These are phyloP conservation scores for Aleurites moluccanus DNA, from an alignment of 441 rosid genomes.

Conservation along the genomic window DNA sequence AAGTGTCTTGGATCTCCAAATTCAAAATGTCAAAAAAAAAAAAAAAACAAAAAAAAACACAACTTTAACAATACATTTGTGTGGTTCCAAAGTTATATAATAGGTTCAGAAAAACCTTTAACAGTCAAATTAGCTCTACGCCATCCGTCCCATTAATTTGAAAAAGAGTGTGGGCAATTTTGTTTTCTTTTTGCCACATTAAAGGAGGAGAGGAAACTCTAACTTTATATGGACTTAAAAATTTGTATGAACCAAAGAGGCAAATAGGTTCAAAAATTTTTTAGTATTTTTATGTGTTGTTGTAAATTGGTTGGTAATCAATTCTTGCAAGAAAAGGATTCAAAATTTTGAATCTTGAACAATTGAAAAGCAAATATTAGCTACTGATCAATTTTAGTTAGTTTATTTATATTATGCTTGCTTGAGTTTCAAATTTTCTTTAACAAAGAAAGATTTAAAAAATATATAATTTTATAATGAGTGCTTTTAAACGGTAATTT, in stretches of 20 bases:
- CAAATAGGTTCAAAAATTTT: not conserved
- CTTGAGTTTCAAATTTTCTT: no score
- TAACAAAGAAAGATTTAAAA: no score
- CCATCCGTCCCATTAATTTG: not conserved
- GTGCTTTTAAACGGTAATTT: no score
- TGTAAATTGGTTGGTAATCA: not conserved
- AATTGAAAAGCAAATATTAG: not conserved
- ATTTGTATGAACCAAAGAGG: not conserved
- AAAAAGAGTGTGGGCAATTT: not conserved
- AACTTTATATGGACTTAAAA: not conserved
- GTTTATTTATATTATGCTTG: no score
- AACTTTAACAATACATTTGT: not conserved
- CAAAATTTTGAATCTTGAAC: not conserved
- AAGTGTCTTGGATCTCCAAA: constrained; percentile 10
- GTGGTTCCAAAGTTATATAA: not conserved
- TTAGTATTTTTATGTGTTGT: not conserved
- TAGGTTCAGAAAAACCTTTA: not conserved
- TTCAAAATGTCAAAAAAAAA: not conserved
- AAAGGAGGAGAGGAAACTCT: not conserved
- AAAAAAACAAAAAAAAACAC: not conserved
- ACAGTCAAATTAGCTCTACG: not conserved
- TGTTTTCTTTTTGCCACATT: not conserved
- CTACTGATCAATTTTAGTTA: no score
- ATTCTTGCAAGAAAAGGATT: not conserved
- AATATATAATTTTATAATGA: no score